Conservation (phyloP, 768 basidiomycete genomes). For the Crepidotus variabilis region DNA sequence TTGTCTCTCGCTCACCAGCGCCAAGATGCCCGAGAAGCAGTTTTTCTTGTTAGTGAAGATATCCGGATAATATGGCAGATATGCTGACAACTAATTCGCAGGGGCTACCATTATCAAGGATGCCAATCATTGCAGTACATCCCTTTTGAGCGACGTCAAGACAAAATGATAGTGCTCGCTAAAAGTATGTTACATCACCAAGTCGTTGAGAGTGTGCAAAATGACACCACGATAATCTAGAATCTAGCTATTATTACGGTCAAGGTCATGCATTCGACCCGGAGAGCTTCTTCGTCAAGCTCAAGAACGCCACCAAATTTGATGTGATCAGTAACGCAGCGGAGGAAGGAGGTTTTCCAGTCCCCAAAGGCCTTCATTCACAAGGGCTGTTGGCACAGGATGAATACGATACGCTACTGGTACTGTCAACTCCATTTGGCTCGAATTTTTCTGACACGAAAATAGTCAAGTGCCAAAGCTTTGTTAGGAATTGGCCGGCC, state of each 20-base stretch:
- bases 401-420: slow-evolving; percentile 8
- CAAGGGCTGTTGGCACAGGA: slow-evolving; percentile 1
- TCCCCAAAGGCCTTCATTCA: slow-evolving; percentile 5
- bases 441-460: background rate
- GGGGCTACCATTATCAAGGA: slow-evolving; percentile 10
- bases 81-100: background rate
- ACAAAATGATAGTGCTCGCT: slow-evolving; percentile 10
- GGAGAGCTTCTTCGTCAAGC: slow-evolving; percentile 1
- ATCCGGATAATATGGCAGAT: background rate
- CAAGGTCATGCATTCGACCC: slow-evolving; percentile 3
- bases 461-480: slow-evolving; percentile 6
- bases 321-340: slow-evolving; percentile 9
- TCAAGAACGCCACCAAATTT: slow-evolving; percentile 5
- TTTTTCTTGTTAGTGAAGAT: slow-evolving; percentile 8
- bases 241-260: slow-evolving; percentile 7
- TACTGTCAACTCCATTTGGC: background rate
- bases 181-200: slow-evolving; percentile 4
- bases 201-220: background rate
- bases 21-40: slow-evolving; percentile 11
- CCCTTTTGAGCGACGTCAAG: slow-evolving; percentile 6
- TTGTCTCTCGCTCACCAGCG: background rate
- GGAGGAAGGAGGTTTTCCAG: slow-evolving; percentile 6
- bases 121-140: slow-evolving; percentile 6
- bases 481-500: slow-evolving; percentile 8
- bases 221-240: background rate